Conservation (phyloP, 345 rosid species). For the Syzygium jambos region DNA sequence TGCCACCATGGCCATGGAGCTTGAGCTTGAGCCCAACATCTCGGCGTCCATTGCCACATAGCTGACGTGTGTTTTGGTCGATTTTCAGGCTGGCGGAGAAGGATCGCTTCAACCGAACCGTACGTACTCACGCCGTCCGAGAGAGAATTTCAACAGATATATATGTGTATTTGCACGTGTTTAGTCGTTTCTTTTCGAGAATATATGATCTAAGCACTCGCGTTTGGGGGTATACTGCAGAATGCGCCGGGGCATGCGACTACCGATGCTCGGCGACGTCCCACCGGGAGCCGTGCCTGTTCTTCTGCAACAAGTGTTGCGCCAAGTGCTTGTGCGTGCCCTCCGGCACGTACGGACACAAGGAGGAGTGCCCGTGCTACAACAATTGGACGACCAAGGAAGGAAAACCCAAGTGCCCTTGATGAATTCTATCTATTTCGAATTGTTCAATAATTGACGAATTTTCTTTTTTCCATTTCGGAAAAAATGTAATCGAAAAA, state of each 20-base stretch:
- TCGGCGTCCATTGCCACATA: too few species aligned
- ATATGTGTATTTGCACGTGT: too few species aligned
- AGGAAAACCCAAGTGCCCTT: slow-evolving; percentile 1
- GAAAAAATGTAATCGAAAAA: too few species aligned
- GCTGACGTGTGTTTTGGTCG: not conserved
- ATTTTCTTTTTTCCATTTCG: too few species aligned
- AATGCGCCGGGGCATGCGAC: not conserved
- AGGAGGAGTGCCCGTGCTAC: slow-evolving; percentile 4
- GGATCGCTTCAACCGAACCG: not conserved
- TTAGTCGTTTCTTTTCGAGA: too few species aligned
- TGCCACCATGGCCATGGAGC: too few species aligned
- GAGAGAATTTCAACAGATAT: too few species aligned
- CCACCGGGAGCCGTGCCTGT: not conserved
- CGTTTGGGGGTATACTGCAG: too few species aligned
- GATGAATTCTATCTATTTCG: not conserved
- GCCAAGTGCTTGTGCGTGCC: not conserved
- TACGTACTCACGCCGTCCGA: not conserved
- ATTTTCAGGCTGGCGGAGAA: not conserved
- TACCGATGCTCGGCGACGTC: not conserved
- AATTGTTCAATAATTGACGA: too few species aligned
- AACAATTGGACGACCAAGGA: not conserved
- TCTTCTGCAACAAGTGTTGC: not conserved
- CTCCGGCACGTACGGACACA: not conserved
- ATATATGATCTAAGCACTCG: too few species aligned
- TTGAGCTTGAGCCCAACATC: too few species aligned